Percentiles rank a stretch among this genome's conserved stretches.
Evolutionary conservation across 306 rosid species (phyloP).

Genomic region (Albizia julibrissin): DNA sequence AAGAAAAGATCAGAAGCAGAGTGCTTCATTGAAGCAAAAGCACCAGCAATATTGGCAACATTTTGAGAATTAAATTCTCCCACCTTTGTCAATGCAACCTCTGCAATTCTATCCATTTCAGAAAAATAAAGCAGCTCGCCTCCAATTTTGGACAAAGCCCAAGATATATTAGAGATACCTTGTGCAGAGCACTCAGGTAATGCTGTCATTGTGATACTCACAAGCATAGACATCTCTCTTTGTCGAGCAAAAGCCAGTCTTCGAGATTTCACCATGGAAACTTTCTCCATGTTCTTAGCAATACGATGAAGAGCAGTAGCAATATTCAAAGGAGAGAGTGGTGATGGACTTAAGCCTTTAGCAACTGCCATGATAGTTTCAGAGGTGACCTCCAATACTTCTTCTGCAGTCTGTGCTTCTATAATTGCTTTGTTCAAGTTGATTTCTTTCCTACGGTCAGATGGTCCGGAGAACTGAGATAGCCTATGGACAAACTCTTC

Average conservation of each 20-base stretch:
- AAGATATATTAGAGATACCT: conserved; percentile 81
- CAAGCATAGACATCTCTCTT: conserved; percentile 92
- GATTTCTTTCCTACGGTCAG: conserved; percentile 77
- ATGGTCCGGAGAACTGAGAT: conserved; percentile 80
- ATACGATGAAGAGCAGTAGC: conserved; percentile 94
- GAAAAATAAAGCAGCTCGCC: conserved; percentile 85
- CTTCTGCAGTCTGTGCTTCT: conserved; percentile 77
- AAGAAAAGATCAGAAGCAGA: conserved; percentile 79
- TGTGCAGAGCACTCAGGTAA: conserved; percentile 90
- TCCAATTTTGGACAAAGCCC: conserved; percentile 96
- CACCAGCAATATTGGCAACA: conserved; percentile 85
- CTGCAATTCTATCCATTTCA: conserved; percentile 94
- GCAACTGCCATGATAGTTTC: conserved; percentile 72
- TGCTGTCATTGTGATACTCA: conserved; percentile 79
- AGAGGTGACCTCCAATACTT: conserved; percentile 74
- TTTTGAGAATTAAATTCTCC: conserved; percentile 85
- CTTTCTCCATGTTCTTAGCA: conserved; percentile 93
- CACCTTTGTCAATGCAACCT: conserved; percentile 77
- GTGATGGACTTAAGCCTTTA: conserved; percentile 89
- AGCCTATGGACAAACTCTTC: conserved; percentile 61
- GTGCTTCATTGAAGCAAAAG: conserved; percentile 95
- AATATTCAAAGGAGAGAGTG: conserved; percentile 69
- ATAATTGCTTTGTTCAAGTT: conserved; percentile 69
- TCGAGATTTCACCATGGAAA: conserved; percentile 65
- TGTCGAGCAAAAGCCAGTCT: conserved; percentile 85